Evolutionary conservation across 108 stramenopile genomes (phyloP), one percentile per base, ranked within the genome.

Genomic region (Nitzschia palea): DNA sequence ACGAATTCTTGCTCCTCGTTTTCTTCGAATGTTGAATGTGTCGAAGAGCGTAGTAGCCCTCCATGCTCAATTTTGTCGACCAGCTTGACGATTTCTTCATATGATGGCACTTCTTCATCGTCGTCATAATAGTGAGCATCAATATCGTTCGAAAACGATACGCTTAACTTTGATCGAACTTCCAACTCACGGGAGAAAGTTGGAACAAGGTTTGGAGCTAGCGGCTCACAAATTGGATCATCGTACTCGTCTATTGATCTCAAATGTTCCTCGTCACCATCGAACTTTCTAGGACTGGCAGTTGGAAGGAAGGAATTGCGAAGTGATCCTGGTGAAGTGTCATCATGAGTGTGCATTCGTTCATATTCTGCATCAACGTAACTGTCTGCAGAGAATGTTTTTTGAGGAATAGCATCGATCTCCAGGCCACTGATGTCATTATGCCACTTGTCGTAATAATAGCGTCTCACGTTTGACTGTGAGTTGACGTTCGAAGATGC

Each of bases 71-170:
- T 15, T 3, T 55, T 29, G 20, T 55, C 54, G 22, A 55, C 29
- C 4, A 28, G 17, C n/a, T 51, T 51, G 50, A 51, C 8, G 6
- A 51, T 22, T 6, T 51, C 22, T 23, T 17, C 18, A 23, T 51
- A 51, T n/a, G 55, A 56, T 18, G 18, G 18, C 10, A n/a, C 59
- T 26, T 4, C 40, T 40, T 60, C 57, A 3, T 12, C 18, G 6
- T 43, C 59, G 22, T 60, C 9, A 26, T 42, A 60, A 5, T 60
- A 60, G 6, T 42, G 59, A 14, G 60, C 70, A 55, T 71, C 70
- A 20, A 71, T 23, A 23, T 71, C 70, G 25, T 71, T 18, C 15
- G 70, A 71, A 31, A 71, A 71, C 1, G 60, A 53, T 4, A 71
- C 70, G 12, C 50, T 62, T 18, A 35, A 36, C 28, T 33, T 28